phyloP scores from a whole-genome alignment of 1,139 yeast genomes.

The Suhomyces wounanorum region DNA sequence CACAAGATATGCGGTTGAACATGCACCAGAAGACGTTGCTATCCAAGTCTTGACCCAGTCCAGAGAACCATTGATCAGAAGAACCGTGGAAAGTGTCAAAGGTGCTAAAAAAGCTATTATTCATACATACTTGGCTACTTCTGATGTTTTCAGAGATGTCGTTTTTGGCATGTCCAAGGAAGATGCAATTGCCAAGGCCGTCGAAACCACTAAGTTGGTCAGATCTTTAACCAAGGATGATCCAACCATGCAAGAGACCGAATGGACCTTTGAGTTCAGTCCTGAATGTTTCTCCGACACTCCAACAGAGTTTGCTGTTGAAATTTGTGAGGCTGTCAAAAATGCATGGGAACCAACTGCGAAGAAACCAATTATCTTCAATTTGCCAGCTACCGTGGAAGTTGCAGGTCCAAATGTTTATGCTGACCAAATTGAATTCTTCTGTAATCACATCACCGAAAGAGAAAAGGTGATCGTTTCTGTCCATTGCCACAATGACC shows the following conservation, averaged over 20 bases:
- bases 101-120: conserved; percentile 53
- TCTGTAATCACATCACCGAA: conserved; percentile 42
- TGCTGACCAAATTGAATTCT: conserved; percentile 53
- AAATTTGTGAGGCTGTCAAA: conserved; percentile 50
- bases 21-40: conserved; percentile 48
- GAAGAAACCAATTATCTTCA: conserved; percentile 46
- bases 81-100: conserved; percentile 49
- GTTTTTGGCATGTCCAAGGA: conserved; percentile 47
- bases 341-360: conserved; percentile 49
- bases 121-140: conserved; percentile 50
- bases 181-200: conserved; percentile 44
- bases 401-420: conserved; percentile 51
- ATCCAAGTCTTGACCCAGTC: conserved; percentile 52
- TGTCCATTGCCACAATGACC: conserved; percentile 51
- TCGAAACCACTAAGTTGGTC: conserved; percentile 44
- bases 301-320: conserved; percentile 44
- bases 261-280: conserved; percentile 49
- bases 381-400: conserved; percentile 53
- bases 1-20: conserved; percentile 50
- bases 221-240: conserved; percentile 47
- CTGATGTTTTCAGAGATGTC: conserved; percentile 49
- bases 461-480: conserved; percentile 49
- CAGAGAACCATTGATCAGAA: conserved; percentile 45
- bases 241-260: conserved; percentile 40
- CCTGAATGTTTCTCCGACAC: conserved; percentile 53